phyloP scores from a whole-genome alignment of 2,329 filamentous ascomycete genomes.

The Daldinia eschscholtzii region DNA sequence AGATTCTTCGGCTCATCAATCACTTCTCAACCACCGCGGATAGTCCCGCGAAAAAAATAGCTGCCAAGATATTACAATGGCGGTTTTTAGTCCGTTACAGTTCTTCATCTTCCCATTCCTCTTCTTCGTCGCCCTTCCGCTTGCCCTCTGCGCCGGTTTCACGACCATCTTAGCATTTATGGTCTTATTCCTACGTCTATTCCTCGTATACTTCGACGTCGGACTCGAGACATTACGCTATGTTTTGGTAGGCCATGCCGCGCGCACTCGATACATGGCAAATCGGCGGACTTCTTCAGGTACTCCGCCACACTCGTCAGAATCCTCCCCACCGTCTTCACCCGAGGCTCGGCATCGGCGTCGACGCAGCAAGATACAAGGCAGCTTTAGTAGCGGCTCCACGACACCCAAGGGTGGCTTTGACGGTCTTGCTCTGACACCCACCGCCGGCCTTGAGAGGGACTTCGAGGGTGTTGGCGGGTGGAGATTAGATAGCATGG shows the following conservation, averaged over 20 bases:
- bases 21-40: constrained; percentile 28
- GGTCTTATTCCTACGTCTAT: constrained; percentile 70
- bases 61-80: constrained; percentile 56
- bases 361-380: constrained; percentile 43
- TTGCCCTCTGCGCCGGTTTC: constrained; percentile 72
- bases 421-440: constrained; percentile 57
- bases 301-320: constrained; percentile 36
- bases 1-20: constrained; percentile 26
- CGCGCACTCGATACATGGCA: constrained; percentile 49
- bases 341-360: constrained; percentile 38
- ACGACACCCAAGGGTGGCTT: constrained; percentile 43
- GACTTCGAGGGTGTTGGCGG: constrained; percentile 72
- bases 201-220: constrained; percentile 74
- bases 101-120: constrained; percentile 72
- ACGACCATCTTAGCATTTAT: constrained; percentile 73
- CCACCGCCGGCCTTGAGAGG: constrained; percentile 64
- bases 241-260: constrained; percentile 61
- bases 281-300: constrained; percentile 41
- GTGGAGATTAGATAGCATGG: constrained; percentile 60
- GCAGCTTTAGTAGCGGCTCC: constrained; percentile 46
- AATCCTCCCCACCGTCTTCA: constrained; percentile 43
- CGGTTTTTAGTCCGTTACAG: constrained; percentile 67
- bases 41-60: constrained; percentile 15
- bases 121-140: constrained; percentile 71
- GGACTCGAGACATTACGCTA: constrained; percentile 68